These are phyloP conservation scores for Mycena rosella DNA, from an alignment of 768 basidiomycete genomes.

Conservation along the genomic window DNA sequence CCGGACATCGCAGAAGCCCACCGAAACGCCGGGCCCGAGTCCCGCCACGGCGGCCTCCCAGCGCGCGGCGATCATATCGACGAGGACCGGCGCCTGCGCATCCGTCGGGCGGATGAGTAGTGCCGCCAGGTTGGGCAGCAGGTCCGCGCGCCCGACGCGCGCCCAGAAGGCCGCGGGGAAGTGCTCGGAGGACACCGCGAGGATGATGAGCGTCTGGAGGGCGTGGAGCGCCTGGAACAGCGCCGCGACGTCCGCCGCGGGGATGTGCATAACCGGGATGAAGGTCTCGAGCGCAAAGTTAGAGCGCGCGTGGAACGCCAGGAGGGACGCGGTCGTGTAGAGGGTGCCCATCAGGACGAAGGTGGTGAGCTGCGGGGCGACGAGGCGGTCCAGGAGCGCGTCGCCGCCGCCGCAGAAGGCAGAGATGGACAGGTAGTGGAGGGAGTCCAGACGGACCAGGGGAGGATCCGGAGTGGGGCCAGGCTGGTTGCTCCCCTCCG, in stretches of 20 bases:
- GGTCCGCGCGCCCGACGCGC: conserved; percentile 14
- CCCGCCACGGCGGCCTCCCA: conserved; percentile 9
- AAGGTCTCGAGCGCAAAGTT: conserved; percentile 9
- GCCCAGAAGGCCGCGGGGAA: conserved; percentile 23
- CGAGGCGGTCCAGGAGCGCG: conserved; percentile 5
- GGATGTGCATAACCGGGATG: neutral
- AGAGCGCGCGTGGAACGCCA: conserved; percentile 15
- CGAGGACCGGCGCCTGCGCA: neutral
- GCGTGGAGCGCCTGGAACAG: neutral
- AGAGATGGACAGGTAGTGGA: conserved; percentile 8
- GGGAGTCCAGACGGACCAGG: neutral
- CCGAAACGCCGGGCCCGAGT: neutral
- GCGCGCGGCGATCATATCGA: conserved; percentile 22
- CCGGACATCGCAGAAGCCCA: conserved; percentile 5
- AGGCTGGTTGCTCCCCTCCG: neutral
- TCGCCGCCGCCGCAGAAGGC: conserved; percentile 17
- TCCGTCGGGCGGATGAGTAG: conserved; percentile 18
- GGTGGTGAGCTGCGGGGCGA: neutral
- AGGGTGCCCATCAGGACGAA: neutral
- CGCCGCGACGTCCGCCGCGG: neutral
- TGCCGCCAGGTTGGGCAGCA: conserved; percentile 4
- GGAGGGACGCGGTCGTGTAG: neutral
- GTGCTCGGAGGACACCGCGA: conserved; percentile 15
- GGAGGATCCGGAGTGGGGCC: neutral
- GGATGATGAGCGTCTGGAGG: neutral